These are phyloP conservation scores for Diplodia seriata DNA, from an alignment of 2,329 filamentous ascomycete species.

Conservation along the genomic window DNA sequence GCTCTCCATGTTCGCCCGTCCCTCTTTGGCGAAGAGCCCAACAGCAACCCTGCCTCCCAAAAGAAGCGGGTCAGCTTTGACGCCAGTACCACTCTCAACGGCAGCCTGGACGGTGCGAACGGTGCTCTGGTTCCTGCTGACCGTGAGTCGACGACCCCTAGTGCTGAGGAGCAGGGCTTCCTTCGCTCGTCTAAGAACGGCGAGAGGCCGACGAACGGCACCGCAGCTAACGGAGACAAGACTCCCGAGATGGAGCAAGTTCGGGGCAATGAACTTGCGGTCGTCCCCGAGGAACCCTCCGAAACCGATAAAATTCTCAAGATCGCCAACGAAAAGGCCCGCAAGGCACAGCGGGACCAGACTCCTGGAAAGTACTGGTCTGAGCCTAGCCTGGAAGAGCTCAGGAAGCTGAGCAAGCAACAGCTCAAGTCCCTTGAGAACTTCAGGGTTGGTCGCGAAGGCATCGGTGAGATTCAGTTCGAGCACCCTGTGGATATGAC, in stretches of 20 bases:
- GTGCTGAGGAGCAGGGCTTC: conserved; percentile 65
- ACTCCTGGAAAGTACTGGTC: conserved; percentile 86
- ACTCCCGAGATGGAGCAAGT: conserved; percentile 72
- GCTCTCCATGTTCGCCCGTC: conserved; percentile 72
- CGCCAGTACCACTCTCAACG: conserved; percentile 47
- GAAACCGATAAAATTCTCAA: conserved; percentile 47
- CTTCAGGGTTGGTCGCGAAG: conserved; percentile 82
- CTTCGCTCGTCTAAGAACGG: conserved; percentile 58
- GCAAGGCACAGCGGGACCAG: conserved; percentile 50
- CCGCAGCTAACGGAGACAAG: conserved; percentile 42
- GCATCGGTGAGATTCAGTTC: conserved; percentile 83
- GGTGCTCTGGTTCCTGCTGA: conserved; percentile 62
- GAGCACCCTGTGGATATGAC: conserved; percentile 79
- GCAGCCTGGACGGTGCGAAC: conserved; percentile 52
- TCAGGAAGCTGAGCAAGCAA: conserved; percentile 79
- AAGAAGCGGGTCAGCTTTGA: conserved; percentile 95
- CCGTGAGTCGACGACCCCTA: conserved; percentile 59
- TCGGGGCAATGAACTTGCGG: conserved; percentile 76
- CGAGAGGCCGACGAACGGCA: conserved; percentile 45
- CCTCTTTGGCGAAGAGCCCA: conserved; percentile 59
- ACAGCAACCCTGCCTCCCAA: conserved; percentile 56
- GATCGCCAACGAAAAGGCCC: conserved; percentile 36
- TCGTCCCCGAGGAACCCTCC: conserved; percentile 73
- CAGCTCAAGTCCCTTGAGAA: conserved; percentile 76
- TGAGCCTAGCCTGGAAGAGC: conserved; percentile 74